phyloP scores from a whole-genome alignment of 73 alveolate genomes.

The Uronychia setigera region DNA sequence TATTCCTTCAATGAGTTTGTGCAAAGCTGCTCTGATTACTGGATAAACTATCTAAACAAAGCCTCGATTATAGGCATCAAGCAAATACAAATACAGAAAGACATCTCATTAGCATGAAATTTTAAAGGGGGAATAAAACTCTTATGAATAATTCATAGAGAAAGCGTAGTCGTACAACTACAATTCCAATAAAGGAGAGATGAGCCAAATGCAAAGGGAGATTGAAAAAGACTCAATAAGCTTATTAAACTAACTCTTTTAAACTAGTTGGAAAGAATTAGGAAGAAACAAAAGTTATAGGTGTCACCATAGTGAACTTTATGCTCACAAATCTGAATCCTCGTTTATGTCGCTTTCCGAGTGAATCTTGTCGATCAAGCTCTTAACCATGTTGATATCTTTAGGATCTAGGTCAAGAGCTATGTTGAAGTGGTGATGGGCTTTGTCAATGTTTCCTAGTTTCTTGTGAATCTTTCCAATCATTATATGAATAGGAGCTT shows the following conservation, averaged over 20 bases:
- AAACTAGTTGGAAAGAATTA: too few relatives aligned
- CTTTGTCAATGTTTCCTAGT: slow-evolving; percentile 84
- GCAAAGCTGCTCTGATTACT: too few relatives aligned
- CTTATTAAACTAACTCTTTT: too few relatives aligned
- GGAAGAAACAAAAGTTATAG: background rate
- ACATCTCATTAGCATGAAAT: too few relatives aligned
- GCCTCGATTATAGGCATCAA: too few relatives aligned
- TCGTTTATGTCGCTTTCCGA: slow-evolving; percentile 50
- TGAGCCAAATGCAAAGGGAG: background rate
- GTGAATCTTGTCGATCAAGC: slow-evolving; percentile 86
- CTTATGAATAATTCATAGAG: too few relatives aligned
- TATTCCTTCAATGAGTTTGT: too few relatives aligned
- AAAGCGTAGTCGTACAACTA: background rate
- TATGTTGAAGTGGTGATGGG: slow-evolving; percentile 83
- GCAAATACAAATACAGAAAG: too few relatives aligned
- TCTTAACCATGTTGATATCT: slow-evolving; percentile 88
- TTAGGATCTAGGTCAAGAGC: slow-evolving; percentile 94
- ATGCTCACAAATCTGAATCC: slow-evolving; percentile 31
- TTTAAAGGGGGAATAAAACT: too few relatives aligned
- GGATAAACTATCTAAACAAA: too few relatives aligned
- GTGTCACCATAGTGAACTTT: background rate
- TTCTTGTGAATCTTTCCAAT: slow-evolving; percentile 92
- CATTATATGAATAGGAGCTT: slow-evolving; percentile 92
- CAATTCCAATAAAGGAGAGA: background rate
- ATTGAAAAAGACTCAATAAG: background rate